Base-by-base conservation (phyloP, 1,284 basidiomycete species). In the Trametes sp. region DNA sequence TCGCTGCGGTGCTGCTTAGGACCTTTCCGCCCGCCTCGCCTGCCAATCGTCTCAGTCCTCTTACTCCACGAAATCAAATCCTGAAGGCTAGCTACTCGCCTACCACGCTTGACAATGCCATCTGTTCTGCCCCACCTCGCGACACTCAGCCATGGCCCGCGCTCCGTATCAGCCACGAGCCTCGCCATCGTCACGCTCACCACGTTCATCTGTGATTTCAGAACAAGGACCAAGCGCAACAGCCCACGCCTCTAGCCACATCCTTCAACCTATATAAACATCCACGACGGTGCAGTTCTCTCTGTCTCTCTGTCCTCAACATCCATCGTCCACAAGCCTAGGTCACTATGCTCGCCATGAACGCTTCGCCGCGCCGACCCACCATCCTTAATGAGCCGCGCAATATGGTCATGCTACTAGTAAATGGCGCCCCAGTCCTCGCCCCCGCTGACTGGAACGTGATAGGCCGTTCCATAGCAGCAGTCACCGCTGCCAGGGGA, bases 141-240 rank as follows among this genome's bases (percentile, higher is more conserved):
- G 41, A 19, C 26, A n/a, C 45, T 14, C 16, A 28, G 45, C 44
- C 52, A 48, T 45, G 31, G 42, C 41, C 33, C 50, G 2, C 13
- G n/a, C 41, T 5, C 38, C 46, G 26, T 28, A 57, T 59, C 57
- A 59, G 13, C 24, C 50, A 53, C 57, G 57, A 46, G 42, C 31
- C 51, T 59, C 10, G 28, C 41, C n/a, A 29, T 28, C 29, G 57
- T 54, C 52, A 35, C 59, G 16, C 9, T 45, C 51, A 41, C 31
- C 51, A 41, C 31, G 42, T 52, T 45, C 42, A 38, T 26, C 36
- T 52, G 59, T 54, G 52, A 54, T 54, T 7, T 35, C 11, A 26
- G 42, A 54, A 54, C 59, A 54, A 60, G 59, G 52, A 23, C 59
- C 35, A 60, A 60, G 59, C 59, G 52, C 42, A 49, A 53, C 51